Percentiles rank a stretch among this genome's conserved stretches.
phyloP scores from a whole-genome alignment of 805 yeast species.

The Starmerella ratchasimensis region DNA sequence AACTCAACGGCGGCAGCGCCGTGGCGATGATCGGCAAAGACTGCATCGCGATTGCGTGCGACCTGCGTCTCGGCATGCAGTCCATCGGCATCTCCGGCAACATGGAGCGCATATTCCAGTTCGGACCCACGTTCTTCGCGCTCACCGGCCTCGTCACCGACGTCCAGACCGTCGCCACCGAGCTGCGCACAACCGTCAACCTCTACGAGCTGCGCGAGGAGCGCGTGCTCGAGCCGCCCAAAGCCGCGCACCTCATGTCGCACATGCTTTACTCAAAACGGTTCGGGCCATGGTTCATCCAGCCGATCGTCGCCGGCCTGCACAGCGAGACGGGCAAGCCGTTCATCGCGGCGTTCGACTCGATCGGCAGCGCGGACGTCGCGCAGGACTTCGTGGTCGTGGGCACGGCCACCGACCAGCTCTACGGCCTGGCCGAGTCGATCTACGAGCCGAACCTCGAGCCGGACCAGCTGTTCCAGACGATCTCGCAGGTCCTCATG shows the following conservation, averaged over 20 bases:
- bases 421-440: constrained; percentile 97
- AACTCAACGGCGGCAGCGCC: constrained; percentile 66
- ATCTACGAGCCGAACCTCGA: constrained; percentile 86
- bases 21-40: constrained; percentile 98
- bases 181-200: constrained; percentile 72
- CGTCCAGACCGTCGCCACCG: constrained; percentile 68
- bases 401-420: constrained; percentile 94
- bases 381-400: constrained; percentile 89
- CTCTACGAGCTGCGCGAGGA: constrained; percentile 84
- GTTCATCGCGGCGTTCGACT: constrained; percentile 87
- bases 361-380: constrained; percentile 90
- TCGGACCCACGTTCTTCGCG: constrained; percentile 67
- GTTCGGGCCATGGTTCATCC: constrained; percentile 87
- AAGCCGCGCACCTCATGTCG: constrained; percentile 84
- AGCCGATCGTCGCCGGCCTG: constrained; percentile 93
- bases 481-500: constrained; percentile 82
- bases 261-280: constrained; percentile 80
- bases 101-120: constrained; percentile 81
- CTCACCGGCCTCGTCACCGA: constrained; percentile 93
- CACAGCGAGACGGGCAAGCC: constrained; percentile 73
- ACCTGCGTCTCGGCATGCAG: constrained; percentile 84
- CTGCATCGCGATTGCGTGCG: constrained; percentile 95
- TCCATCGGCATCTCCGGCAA: constrained; percentile 83
- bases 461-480: constrained; percentile 91
- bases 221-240: constrained; percentile 80